phyloP scores from a whole-genome alignment of 2,329 filamentous ascomycete species.

The Lecanicillium sp. region DNA sequence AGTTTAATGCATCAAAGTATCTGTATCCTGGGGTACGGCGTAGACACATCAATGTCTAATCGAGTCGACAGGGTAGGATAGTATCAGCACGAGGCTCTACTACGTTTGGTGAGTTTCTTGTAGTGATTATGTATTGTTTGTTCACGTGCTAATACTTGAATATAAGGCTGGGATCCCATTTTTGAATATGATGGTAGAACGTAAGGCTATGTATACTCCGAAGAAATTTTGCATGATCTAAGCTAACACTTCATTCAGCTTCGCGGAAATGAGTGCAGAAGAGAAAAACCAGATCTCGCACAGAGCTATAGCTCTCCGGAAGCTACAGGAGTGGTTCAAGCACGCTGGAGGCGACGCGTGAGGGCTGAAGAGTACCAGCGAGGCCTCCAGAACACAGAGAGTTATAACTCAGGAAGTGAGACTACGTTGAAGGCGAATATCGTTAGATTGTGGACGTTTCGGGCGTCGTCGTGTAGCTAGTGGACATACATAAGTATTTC shows the following conservation, averaged over 20 bases:
- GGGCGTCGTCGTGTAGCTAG: not conserved
- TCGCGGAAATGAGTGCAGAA: conserved; percentile 88
- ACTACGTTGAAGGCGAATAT: too few species aligned
- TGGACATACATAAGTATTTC: conserved; percentile 65
- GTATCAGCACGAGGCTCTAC: conserved; percentile 75
- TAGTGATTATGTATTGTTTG: not conserved
- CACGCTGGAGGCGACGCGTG: conserved; percentile 24
- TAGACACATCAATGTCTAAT: not conserved
- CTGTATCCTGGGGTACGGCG: too few species aligned
- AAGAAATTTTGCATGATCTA: not conserved
- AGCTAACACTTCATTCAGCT: conserved; percentile 35
- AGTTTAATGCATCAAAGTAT: too few species aligned
- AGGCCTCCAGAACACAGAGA: too few species aligned
- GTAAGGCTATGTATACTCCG: conserved; percentile 31
- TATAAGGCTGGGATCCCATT: conserved; percentile 84
- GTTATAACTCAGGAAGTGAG: too few species aligned
- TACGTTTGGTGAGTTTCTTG: conserved; percentile 64
- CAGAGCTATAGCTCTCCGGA: conserved; percentile 77
- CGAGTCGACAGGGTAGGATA: conserved; percentile 75
- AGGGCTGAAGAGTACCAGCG: too few species aligned
- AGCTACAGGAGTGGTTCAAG: conserved; percentile 76
- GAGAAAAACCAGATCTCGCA: conserved; percentile 93
- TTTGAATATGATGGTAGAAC: conserved; percentile 93
- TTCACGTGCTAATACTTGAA: conserved; percentile 2
- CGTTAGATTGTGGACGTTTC: not conserved